Percentiles rank a stretch among this genome's conserved stretches.
These are phyloP conservation scores for Phylloporus sp. DNA, from an alignment of 768 basidiomycete species.

Conservation along the genomic window DNA sequence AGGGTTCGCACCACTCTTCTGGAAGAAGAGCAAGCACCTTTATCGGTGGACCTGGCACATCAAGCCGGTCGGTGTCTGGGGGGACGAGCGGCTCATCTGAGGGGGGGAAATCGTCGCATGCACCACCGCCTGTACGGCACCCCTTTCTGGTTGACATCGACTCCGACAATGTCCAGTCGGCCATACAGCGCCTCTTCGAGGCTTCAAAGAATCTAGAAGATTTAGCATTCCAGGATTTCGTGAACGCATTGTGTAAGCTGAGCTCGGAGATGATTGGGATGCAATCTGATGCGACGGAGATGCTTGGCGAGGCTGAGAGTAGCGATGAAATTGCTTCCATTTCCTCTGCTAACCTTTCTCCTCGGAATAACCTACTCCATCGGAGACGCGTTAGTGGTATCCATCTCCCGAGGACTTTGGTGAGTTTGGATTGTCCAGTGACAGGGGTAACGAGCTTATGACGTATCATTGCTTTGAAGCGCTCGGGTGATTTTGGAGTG, in stretches of 20 bases:
- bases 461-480: constrained; percentile 37
- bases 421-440: constrained; percentile 35
- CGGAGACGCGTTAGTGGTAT: constrained; percentile 84
- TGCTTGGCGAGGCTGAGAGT: constrained; percentile 29
- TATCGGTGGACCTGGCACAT: constrained; percentile 31
- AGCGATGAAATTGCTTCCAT: constrained; percentile 32
- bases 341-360: constrained; percentile 37
- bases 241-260: constrained; percentile 73
- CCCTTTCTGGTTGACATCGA: constrained; percentile 72
- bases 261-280: constrained; percentile 93
- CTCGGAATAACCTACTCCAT: constrained; percentile 44
- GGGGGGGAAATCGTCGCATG: constrained; percentile 16
- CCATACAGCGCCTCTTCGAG: constrained; percentile 85
- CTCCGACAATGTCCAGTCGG: constrained; percentile 63
- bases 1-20: constrained; percentile 40
- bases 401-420: constrained; percentile 73
- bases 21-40: constrained; percentile 33
- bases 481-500: constrained; percentile 93
- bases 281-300: constrained; percentile 47
- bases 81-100: constrained; percentile 12
- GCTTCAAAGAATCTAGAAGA: constrained; percentile 83
- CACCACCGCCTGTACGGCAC: constrained; percentile 39
- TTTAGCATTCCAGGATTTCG: constrained; percentile 73
- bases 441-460: background rate
- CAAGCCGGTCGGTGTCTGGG: constrained; percentile 40